phyloP scores from a whole-genome alignment of 768 basidiomycete genomes.

The Russula sp. region DNA sequence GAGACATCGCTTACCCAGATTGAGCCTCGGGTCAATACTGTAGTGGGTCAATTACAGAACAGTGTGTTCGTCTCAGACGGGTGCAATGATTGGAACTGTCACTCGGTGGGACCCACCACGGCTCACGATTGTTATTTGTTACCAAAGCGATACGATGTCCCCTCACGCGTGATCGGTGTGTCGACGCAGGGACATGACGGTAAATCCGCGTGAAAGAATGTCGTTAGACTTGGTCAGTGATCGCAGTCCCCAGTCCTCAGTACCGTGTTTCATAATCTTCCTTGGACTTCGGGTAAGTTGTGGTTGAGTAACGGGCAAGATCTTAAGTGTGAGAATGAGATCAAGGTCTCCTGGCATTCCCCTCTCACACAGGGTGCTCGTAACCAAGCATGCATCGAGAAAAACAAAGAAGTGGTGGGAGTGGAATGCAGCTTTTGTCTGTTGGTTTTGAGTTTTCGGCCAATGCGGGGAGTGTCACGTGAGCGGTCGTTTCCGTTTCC shows the following conservation, averaged over 20 bases:
- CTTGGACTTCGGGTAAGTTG: no score
- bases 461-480: neutral
- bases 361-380: constrained; percentile 9
- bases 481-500: no score
- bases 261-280: no score
- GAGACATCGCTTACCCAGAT: constrained; percentile 1
- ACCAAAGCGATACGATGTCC: neutral
- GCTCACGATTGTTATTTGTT: neutral
- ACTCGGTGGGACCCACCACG: neutral
- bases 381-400: constrained; percentile 13
- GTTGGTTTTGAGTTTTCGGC: neutral
- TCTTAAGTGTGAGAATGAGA: constrained; percentile 7
- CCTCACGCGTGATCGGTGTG: constrained; percentile 7
- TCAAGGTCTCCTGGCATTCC: neutral
- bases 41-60: no score
- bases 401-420: no score
- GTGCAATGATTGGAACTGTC: neutral
- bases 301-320: no score
- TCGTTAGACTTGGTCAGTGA: neutral
- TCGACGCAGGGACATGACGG: constrained; percentile 9
- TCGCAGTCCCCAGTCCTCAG: neutral
- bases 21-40: neutral
- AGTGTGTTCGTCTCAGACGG: constrained; percentile 3
- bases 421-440: no score
- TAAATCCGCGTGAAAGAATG: constrained; percentile 9